These are phyloP conservation scores for Candolleomyces aberdarensis DNA, from an alignment of 768 basidiomycete species.

Conservation along the genomic window DNA sequence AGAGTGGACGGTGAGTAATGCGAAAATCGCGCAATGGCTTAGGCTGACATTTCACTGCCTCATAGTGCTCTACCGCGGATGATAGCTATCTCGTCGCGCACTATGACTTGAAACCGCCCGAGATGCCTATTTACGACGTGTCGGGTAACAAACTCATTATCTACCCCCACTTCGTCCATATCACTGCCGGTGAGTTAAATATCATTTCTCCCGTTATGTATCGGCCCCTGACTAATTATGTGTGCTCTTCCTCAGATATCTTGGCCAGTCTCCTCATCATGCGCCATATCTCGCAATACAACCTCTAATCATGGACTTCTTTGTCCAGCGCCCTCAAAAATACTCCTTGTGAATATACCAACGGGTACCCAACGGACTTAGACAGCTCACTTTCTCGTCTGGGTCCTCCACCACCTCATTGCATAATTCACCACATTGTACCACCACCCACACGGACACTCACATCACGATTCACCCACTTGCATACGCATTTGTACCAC, in stretches of 20 bases:
- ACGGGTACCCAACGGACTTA: no score
- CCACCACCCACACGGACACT: not conserved
- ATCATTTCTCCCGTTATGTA: not conserved
- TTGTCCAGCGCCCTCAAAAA: not conserved
- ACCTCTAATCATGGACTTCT: constrained; percentile 22
- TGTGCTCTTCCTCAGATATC: constrained; percentile 38
- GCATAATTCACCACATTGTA: not conserved
- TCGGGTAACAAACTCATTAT: constrained; percentile 65
- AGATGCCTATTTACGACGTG: constrained; percentile 52
- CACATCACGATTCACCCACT: not conserved
- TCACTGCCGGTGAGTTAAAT: constrained; percentile 48
- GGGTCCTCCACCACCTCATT: not conserved
- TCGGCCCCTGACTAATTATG: not conserved
- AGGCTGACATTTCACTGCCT: not conserved
- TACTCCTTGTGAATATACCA: not conserved
- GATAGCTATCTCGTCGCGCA: constrained; percentile 56
- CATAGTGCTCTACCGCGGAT: constrained; percentile 18
- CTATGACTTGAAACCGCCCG: constrained; percentile 56
- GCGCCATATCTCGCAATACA: constrained; percentile 56
- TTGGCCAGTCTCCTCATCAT: constrained; percentile 59
- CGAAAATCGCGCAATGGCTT: constrained; percentile 5
- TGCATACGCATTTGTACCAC: not conserved
- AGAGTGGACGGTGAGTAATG: constrained; percentile 69
- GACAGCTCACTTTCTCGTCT: no score
- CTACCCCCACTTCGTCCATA: constrained; percentile 48